phyloP scores from a whole-genome alignment of 345 rosid species.

The Pugionium dolabratum region DNA sequence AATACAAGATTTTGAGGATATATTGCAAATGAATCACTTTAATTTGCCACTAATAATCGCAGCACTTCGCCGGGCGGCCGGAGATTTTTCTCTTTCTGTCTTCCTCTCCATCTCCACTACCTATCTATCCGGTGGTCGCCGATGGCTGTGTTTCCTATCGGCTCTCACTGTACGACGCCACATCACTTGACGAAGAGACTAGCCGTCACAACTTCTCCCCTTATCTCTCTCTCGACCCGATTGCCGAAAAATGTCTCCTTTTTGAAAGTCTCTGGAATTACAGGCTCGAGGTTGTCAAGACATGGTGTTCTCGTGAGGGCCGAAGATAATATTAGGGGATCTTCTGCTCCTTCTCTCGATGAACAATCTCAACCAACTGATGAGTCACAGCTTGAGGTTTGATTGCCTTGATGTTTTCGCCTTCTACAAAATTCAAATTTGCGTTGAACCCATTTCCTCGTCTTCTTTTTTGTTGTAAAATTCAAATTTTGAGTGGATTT shows the following conservation, averaged over 20 bases:
- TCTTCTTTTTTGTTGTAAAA: background rate
- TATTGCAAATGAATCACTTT: slow-evolving; percentile 11
- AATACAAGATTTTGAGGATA: slow-evolving; percentile 9
- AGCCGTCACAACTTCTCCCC: slow-evolving; percentile 35
- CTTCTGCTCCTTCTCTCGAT: slow-evolving; percentile 47
- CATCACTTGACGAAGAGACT: slow-evolving; percentile 38
- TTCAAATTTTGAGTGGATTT: background rate
- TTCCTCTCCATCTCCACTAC: background rate
- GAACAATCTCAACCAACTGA: slow-evolving; percentile 41
- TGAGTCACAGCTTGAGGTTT: slow-evolving; percentile 60
- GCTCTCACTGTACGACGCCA: slow-evolving; percentile 45
- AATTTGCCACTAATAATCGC: slow-evolving; percentile 6
- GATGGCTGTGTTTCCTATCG: slow-evolving; percentile 66
- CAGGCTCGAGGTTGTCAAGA: slow-evolving; percentile 48
- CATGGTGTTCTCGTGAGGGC: slow-evolving; percentile 60
- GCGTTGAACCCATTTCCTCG: slow-evolving; percentile 8
- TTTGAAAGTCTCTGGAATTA: slow-evolving; percentile 42
- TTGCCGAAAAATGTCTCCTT: slow-evolving; percentile 33
- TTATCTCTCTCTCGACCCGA: slow-evolving; percentile 35
- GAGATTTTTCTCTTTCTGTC: background rate
- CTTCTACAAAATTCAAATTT: slow-evolving; percentile 1
- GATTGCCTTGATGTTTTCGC: background rate
- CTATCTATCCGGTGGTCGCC: slow-evolving; percentile 25
- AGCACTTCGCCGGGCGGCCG: slow-evolving; percentile 32
- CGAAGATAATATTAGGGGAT: slow-evolving; percentile 65